Percentiles rank a stretch among this genome's conserved stretches.
Evolutionary conservation across 2,329 filamentous ascomycete species (phyloP).

Genomic region (Hypoxylon sp.): DNA sequence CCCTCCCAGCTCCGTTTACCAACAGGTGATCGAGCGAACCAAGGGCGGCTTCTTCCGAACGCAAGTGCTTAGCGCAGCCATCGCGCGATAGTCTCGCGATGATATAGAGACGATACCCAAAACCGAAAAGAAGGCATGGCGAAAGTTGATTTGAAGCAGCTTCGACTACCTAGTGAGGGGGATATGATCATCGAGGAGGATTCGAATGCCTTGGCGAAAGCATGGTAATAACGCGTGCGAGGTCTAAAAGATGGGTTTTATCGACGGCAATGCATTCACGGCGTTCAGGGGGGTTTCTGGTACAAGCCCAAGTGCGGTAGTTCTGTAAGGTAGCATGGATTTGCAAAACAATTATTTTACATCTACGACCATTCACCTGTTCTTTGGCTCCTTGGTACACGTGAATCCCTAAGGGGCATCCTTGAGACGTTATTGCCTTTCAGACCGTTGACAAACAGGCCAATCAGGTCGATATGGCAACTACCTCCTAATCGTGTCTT

Average conservation of each 20-base stretch:
- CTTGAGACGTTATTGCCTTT: too few species aligned
- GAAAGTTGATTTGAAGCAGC: too few species aligned
- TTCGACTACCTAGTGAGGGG: too few species aligned
- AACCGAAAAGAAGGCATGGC: not conserved
- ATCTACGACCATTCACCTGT: too few species aligned
- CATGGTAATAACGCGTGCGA: conserved; percentile 34
- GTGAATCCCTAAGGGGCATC: too few species aligned
- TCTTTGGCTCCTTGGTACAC: too few species aligned
- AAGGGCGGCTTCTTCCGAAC: conserved; percentile 99
- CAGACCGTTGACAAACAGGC: too few species aligned
- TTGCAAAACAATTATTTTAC: conserved; percentile 30
- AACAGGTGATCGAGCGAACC: conserved; percentile 98
- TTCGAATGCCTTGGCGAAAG: too few species aligned
- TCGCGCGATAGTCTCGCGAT: conserved; percentile 55
- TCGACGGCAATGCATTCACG: conserved; percentile 44
- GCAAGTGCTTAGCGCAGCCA: conserved; percentile 82
- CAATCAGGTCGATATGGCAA: too few species aligned
- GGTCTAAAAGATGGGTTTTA: too few species aligned
- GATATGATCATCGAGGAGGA: too few species aligned
- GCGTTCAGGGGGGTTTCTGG: conserved; percentile 44
- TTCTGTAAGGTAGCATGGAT: conserved; percentile 45
- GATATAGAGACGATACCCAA: not conserved
- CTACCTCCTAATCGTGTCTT: too few species aligned
- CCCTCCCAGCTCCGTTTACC: conserved; percentile 96
- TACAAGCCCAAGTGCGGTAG: conserved; percentile 41